Evolutionary conservation across 106 monocot genomes (phyloP).

Genomic region (Allium cepa): DNA sequence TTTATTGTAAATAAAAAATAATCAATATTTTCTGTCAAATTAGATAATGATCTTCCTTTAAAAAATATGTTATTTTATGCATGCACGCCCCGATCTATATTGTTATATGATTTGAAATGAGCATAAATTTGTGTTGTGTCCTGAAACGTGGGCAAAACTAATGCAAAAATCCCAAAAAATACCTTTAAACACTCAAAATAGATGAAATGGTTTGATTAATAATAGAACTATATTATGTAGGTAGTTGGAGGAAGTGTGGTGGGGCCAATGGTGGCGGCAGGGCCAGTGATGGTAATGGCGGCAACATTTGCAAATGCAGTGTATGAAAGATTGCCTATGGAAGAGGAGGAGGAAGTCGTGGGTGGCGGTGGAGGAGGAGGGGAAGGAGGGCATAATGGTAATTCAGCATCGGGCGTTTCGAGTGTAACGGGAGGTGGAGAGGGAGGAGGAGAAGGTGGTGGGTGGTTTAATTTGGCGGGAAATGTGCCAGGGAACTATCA

Average conservation of each 20-base stretch:
- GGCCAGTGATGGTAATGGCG: conserved; percentile 35
- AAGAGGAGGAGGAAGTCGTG: conserved; percentile 26
- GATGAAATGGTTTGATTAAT: too few relatives aligned
- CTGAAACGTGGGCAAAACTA: too few relatives aligned
- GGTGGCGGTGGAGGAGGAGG: neutral
- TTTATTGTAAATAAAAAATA: too few relatives aligned
- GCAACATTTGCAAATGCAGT: conserved; percentile 57
- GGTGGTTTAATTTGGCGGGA: conserved; percentile 11
- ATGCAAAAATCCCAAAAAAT: too few relatives aligned
- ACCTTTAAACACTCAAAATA: too few relatives aligned
- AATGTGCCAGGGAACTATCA: conserved; percentile 11
- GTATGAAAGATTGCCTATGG: conserved; percentile 52
- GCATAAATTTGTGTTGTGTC: too few relatives aligned
- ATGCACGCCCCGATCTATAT: too few relatives aligned
- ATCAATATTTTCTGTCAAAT: too few relatives aligned
- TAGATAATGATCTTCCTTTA: too few relatives aligned
- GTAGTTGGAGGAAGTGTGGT: conserved; percentile 61
- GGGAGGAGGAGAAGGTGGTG: neutral
- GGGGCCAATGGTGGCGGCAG: conserved; percentile 43
- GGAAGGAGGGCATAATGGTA: neutral
- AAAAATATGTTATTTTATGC: too few relatives aligned
- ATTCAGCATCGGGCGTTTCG: conserved; percentile 3
- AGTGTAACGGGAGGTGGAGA: neutral
- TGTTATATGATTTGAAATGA: too few relatives aligned
- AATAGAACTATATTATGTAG: too few relatives aligned